Conservation (phyloP, 345 rosid species). For the Lepidium sativum region DNA sequence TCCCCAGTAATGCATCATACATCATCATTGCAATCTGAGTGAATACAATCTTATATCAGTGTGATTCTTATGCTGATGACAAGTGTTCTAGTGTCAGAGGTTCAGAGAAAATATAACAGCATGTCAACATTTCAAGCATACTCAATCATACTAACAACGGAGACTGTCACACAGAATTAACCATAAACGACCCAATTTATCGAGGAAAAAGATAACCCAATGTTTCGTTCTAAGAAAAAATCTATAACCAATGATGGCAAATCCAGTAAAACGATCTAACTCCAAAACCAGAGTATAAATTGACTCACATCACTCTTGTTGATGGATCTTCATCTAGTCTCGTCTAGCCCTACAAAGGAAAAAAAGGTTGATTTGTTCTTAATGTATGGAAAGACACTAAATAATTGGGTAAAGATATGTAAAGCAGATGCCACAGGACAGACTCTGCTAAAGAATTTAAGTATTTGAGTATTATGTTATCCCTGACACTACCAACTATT, state of each 20-base stretch:
- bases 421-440: background rate
- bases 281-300: conserved; percentile 27
- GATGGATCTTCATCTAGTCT: conserved; percentile 83
- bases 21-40: conserved; percentile 97
- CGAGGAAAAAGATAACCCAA: background rate
- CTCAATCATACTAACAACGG: background rate
- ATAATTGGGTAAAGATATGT: conserved; percentile 2
- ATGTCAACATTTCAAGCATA: conserved; percentile 9
- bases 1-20: conserved; percentile 73
- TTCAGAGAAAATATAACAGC: too few species aligned
- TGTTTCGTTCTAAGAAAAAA: background rate
- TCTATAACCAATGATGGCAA: background rate
- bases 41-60: conserved; percentile 50
- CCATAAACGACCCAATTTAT: background rate
- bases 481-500: background rate
- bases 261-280: conserved; percentile 17
- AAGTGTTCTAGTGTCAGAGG: background rate
- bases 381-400: conserved; percentile 27
- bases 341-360: conserved; percentile 76
- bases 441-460: background rate
- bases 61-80: conserved; percentile 17
- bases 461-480: background rate
- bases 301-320: conserved; percentile 37
- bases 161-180: too few species aligned
- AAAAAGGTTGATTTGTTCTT: conserved; percentile 29